Base-by-base conservation (phyloP, 306 rosid species). In the Styphnolobium japonicum region DNA sequence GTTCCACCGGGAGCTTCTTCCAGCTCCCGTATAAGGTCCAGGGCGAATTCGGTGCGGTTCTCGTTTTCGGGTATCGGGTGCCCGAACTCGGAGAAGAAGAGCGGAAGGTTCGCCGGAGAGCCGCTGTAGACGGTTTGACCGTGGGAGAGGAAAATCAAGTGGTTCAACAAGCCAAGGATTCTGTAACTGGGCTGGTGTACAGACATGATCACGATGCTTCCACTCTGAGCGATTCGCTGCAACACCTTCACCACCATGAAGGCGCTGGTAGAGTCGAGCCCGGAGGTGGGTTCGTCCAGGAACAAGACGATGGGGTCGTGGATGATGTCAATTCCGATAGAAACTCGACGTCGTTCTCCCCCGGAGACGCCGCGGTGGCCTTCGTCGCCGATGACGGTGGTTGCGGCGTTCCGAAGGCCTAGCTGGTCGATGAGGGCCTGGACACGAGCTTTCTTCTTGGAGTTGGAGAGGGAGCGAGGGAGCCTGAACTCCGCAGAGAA, bases 201-300 rank as follows among this genome's bases (percentile, higher is more conserved):
- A 2, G 98, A 92, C 90, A 87, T 86, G 70, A 94, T 67, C 1
- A 94, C 93, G 22, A 94, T 88, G 82, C 98, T 94, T 2, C 98
- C 98, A 56, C 91, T 91, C 68, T 87, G 94, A 0, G 98, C 97
- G 18, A 94, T 94, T 52, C 95, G 71, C 79, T 94, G 90, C 21
- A 94, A 52, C 0, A 94, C 98, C 70, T 94, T 92, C 12, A 94
- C 98, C 4, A 94, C 97, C 98, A 94, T 92, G 88, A 75, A 94
- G 3, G 98, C 97, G 18, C 95, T 89, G 5, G 98, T 94, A 11
- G 98, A 94, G 67, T 94, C 98, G 0, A 94, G 87, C 0, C 98
- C 98, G 0, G 98, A 92, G 49, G 98, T 94, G 0, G 98, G 98
- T 52, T 94, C 98, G 49, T 94, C 98, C 0, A 94, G 94, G 82